Conservation (phyloP, 371 early-diverging fungal genomes). For the Syncephalis plumigaleata region DNA sequence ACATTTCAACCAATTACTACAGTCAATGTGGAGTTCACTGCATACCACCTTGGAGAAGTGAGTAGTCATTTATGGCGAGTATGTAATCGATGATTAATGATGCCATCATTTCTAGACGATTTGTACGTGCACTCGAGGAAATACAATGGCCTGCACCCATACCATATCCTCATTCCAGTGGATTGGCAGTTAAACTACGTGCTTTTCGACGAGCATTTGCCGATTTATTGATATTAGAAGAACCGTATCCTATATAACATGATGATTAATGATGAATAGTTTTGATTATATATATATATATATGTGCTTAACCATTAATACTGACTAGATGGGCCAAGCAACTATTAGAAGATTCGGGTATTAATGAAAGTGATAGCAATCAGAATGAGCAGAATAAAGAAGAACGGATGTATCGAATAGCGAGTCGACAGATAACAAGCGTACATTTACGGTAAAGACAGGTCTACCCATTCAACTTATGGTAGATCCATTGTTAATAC, state of each 20-base stretch:
- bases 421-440: no score
- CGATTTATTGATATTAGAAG: constrained; percentile 20
- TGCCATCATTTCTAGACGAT: neutral
- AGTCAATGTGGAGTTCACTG: neutral
- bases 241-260: constrained; percentile 19
- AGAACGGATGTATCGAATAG: neutral
- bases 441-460: constrained; percentile 3
- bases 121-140: neutral
- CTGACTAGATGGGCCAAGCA: neutral
- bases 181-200: neutral
- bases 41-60: neutral
- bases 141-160: neutral
- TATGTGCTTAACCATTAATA: neutral
- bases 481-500: constrained; percentile 37
- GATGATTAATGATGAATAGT: no score
- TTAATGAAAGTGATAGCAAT: constrained; percentile 5
- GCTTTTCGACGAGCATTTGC: constrained; percentile 20
- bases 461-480: constrained; percentile 30
- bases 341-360: constrained; percentile 1
- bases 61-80: neutral
- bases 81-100: neutral
- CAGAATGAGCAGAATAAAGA: constrained; percentile 4
- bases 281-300: no score
- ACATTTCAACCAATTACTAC: neutral
- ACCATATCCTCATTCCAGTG: neutral